Evolutionary conservation across 148 eudicot genomes (phyloP).

Genomic region (Persicaria tinctoria): DNA sequence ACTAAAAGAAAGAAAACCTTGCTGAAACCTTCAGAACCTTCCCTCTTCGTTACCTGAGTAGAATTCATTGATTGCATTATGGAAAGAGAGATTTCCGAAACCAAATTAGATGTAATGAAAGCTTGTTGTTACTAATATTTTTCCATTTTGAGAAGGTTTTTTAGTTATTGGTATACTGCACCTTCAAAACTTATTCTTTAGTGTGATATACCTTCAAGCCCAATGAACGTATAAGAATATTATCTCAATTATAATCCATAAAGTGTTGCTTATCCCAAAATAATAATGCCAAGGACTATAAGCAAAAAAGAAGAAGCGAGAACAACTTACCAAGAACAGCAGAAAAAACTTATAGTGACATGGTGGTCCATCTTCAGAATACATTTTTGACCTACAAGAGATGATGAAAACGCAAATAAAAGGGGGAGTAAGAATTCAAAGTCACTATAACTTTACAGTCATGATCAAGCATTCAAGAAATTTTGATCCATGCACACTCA

Average conservation of each 20-base stretch:
- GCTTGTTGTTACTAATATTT: neutral
- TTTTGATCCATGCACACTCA: neutral
- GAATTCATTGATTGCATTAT: neutral
- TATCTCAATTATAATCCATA: too few species aligned
- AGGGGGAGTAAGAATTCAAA: neutral
- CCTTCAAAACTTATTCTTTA: neutral
- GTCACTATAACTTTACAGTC: neutral
- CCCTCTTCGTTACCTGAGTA: neutral
- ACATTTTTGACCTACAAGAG: conserved; percentile 80
- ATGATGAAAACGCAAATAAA: neutral
- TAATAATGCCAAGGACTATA: too few species aligned
- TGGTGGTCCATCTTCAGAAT: conserved; percentile 98
- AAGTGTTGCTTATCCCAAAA: too few species aligned
- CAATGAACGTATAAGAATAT: too few species aligned
- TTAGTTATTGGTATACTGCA: neutral
- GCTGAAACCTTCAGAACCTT: neutral
- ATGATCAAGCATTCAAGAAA: neutral
- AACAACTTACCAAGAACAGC: conserved; percentile 71
- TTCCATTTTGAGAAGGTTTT: neutral
- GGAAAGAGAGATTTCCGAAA: neutral
- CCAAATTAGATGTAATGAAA: neutral
- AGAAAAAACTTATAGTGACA: conserved; percentile 86
- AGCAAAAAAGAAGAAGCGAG: too few species aligned
- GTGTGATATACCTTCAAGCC: too few species aligned
- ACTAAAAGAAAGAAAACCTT: neutral